Evolutionary conservation across 2,329 filamentous ascomycete species (phyloP).

Genomic region (Pestalotiopsis sp.): DNA sequence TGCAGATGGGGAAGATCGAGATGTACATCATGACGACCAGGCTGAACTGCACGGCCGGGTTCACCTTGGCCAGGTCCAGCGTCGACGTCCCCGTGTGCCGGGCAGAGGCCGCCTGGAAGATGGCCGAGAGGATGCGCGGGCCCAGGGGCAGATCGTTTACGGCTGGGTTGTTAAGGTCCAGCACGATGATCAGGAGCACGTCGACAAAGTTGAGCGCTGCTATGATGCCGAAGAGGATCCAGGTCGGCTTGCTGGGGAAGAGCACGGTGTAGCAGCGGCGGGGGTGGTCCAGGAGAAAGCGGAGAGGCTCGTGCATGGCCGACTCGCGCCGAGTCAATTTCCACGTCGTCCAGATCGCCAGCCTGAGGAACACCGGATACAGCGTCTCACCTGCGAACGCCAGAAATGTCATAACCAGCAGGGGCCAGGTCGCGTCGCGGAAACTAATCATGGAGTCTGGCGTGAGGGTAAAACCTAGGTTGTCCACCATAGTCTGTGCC

Average conservation of each 20-base stretch:
- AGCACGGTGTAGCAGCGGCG: conserved; percentile 64
- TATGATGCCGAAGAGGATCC: conserved; percentile 55
- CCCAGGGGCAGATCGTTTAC: conserved; percentile 46
- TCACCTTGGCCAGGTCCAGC: conserved; percentile 50
- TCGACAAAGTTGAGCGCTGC: conserved; percentile 56
- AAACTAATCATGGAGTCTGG: conserved; percentile 56
- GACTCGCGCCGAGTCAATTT: conserved; percentile 43
- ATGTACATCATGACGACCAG: conserved; percentile 65
- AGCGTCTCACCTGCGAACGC: conserved; percentile 56
- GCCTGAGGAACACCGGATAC: conserved; percentile 59
- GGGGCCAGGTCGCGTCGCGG: conserved; percentile 40
- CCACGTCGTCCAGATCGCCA: conserved; percentile 58
- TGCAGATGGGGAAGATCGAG: conserved; percentile 50
- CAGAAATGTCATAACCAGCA: conserved; percentile 49
- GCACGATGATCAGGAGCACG: conserved; percentile 53
- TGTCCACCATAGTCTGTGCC: conserved; percentile 52
- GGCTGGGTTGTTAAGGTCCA: conserved; percentile 53
- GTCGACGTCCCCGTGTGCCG: conserved; percentile 50
- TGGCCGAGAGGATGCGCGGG: conserved; percentile 53
- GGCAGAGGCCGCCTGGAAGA: conserved; percentile 58
- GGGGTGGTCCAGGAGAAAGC: conserved; percentile 64
- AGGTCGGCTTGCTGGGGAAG: conserved; percentile 61
- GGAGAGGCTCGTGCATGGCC: conserved; percentile 44
- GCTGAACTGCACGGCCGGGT: conserved; percentile 57
- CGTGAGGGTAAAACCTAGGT: conserved; percentile 56